A percentile compares a stretch with the other conserved stretches of the same genome.
These are phyloP conservation scores for Rhodomyrtus tomentosa DNA, from an alignment of 345 rosid species.

Conservation along the genomic window DNA sequence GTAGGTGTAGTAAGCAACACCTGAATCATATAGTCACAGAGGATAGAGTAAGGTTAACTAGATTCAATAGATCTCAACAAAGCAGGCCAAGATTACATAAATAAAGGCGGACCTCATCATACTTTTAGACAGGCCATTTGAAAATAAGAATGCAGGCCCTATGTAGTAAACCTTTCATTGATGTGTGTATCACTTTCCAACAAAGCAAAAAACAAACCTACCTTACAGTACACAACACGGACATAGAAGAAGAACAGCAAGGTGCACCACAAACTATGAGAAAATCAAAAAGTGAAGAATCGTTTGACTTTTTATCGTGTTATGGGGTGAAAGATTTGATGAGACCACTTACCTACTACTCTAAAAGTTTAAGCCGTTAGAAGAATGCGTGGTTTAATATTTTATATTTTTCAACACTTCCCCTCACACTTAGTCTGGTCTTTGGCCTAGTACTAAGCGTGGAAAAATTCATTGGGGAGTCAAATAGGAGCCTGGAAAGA, in stretches of 20 bases:
- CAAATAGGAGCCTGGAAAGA: too few relatives aligned
- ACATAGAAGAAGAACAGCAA: neutral
- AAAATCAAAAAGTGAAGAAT: neutral
- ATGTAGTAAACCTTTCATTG: neutral
- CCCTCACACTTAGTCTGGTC: too few relatives aligned
- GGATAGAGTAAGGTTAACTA: neutral
- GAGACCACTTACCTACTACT: too few relatives aligned
- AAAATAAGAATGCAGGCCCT: neutral
- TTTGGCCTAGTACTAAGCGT: too few relatives aligned
- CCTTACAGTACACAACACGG: neutral
- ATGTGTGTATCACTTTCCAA: neutral
- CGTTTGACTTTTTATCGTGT: neutral
- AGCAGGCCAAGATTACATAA: neutral
- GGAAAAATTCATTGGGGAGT: too few relatives aligned
- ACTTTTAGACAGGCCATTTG: neutral
- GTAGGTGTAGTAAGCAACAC: slow-evolving; percentile 94
- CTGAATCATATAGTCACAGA: slow-evolving; percentile 20
- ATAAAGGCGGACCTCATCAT: neutral
- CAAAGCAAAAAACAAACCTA: neutral
- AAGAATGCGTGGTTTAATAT: too few relatives aligned
- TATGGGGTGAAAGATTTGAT: too few relatives aligned
- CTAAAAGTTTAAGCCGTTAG: too few relatives aligned
- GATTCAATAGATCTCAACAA: neutral
- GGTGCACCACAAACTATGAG: neutral
- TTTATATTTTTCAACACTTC: too few relatives aligned